Evolutionary conservation across 768 basidiomycete species (phyloP), one percentile per base, ranked within the genome.

Genomic region (Tylopilus rubrobrunneus): DNA sequence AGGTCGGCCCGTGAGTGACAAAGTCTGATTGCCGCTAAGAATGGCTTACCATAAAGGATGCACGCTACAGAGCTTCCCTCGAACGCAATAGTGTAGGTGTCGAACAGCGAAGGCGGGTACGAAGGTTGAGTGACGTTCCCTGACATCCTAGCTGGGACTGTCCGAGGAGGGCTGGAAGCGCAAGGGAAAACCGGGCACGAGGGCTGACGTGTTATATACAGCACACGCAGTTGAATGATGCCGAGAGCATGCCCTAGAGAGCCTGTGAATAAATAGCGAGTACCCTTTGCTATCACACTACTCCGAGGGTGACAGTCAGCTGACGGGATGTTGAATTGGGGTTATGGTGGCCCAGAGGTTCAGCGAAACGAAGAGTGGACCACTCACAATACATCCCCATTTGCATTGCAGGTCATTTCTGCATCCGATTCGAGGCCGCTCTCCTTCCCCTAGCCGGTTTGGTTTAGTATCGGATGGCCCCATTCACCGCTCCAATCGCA

Each of bases 51-150:
- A 55, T 37, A 66, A 33, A 65, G 59, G 7, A 66, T 47, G 1
- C 56, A 56, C 9, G 59, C 62, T 2, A 66, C 21, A 12, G 59
- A 57, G 36, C 45, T 54, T 42, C 64, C 64, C 45, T 64, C 59
- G 37, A 66, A 54, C 5, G 59, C 62, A 5, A 66, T 58, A 39
- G 56, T 65, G 29, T 66, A 66, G 9, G 45, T 12, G 37, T 44
- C 55, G 56, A 58, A 58, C 39, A 61, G 17, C 15, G 46, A 37
- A 4, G 48, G 12, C 1, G 64, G 23, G 34, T 56, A 66, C 5
- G 50, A 11, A 36, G 55, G 19, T 12, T 53, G 53, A 40, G 57
- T 0, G 50, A 12, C 23, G 41, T 23, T 54, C 12, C 25, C 56
- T 40, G 63, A 66, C 63, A 65, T 64, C 7, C 8, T 49, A 39